Evolutionary conservation across 441 rosid species (phyloP).

Genomic region (Syzygium malaccense): DNA sequence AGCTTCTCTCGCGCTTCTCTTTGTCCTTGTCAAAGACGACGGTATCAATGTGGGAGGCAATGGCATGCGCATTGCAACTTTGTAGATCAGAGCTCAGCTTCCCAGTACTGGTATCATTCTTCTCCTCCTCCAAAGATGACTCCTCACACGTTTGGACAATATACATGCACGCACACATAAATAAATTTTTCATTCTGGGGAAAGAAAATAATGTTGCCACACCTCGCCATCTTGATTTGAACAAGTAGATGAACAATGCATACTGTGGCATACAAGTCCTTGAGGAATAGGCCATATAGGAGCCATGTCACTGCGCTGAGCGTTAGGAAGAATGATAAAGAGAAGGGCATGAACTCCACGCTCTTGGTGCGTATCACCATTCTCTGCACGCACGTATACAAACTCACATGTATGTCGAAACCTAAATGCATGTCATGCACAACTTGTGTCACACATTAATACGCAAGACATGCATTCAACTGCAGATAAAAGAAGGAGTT

Average conservation of each 20-base stretch:
- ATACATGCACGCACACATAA: background rate
- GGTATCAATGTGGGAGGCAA: background rate
- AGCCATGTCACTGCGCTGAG: slow-evolving; percentile 54
- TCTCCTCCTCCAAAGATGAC: slow-evolving; percentile 35
- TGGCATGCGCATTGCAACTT: background rate
- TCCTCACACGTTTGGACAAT: slow-evolving; percentile 81
- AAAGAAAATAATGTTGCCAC: background rate
- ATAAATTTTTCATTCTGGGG: background rate
- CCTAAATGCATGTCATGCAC: background rate
- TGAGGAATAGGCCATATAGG: slow-evolving; percentile 49
- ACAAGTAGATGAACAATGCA: slow-evolving; percentile 1
- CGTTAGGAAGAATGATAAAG: slow-evolving; percentile 44
- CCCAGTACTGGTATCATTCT: background rate
- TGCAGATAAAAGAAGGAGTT: background rate
- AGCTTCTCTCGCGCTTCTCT: background rate
- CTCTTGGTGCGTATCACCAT: slow-evolving; percentile 48
- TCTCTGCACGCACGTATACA: slow-evolving; percentile 26
- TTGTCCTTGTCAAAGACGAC: background rate
- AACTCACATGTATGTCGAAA: background rate
- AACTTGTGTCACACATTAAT: background rate
- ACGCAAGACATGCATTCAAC: background rate
- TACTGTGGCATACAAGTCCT: slow-evolving; percentile 51
- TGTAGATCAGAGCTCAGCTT: background rate
- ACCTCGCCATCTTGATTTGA: background rate
- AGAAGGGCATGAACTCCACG: slow-evolving; percentile 64